Conservation (phyloP, 73 alveolate species). For the Uronychia binucleata region DNA sequence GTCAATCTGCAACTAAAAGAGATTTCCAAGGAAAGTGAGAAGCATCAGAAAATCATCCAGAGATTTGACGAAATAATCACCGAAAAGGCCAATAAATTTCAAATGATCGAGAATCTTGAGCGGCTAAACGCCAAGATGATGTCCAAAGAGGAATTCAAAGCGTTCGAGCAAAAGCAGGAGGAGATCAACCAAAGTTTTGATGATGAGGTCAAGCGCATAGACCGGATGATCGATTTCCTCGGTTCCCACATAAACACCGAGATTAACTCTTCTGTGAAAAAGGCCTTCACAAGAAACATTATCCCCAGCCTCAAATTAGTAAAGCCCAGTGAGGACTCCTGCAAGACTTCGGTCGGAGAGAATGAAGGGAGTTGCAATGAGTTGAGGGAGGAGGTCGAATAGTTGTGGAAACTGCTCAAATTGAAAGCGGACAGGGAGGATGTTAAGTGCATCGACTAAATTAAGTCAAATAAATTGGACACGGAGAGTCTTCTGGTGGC, state of each 20-base stretch:
- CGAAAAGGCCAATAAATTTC: not conserved
- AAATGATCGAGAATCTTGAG: not conserved
- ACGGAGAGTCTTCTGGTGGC: not conserved
- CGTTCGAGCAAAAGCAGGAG: not conserved
- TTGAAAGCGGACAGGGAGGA: not conserved
- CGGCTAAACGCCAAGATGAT: not conserved
- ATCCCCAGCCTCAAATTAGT: not conserved
- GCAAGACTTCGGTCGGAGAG: too few species aligned
- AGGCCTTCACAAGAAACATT: not conserved
- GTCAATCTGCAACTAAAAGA: not conserved
- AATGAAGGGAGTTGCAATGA: too few species aligned
- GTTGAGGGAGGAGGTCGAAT: too few species aligned
- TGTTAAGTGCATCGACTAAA: not conserved
- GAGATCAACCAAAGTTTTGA: not conserved
- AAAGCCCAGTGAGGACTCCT: too few species aligned
- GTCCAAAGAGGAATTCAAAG: not conserved
- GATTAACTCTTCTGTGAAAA: not conserved
- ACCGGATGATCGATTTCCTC: not conserved
- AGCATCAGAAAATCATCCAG: not conserved
- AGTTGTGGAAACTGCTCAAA: not conserved
- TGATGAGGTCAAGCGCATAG: not conserved
- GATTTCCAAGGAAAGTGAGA: not conserved
- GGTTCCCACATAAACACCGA: not conserved
- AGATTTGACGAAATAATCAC: not conserved
- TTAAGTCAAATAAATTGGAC: not conserved